Evolutionary conservation across 2,329 filamentous ascomycete species (phyloP).

Genomic region (Aspergillus candidus): DNA sequence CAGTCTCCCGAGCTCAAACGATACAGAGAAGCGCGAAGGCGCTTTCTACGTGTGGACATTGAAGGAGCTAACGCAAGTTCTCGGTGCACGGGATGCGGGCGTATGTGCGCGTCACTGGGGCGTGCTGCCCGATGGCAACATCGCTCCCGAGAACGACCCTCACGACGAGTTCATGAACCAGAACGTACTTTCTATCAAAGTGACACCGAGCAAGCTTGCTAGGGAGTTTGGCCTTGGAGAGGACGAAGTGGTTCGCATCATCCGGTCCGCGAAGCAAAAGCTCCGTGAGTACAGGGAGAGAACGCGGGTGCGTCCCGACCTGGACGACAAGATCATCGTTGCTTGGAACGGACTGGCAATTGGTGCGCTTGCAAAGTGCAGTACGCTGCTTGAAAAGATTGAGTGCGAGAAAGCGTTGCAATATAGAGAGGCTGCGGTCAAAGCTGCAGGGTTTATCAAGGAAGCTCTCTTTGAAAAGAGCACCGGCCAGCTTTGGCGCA

Average conservation of each 20-base stretch:
- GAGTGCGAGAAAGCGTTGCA: slow-evolving; percentile 52
- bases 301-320: slow-evolving; percentile 66
- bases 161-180: slow-evolving; percentile 93
- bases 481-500: slow-evolving; percentile 61
- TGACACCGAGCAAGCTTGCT: slow-evolving; percentile 62
- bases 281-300: slow-evolving; percentile 65
- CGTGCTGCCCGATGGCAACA: slow-evolving; percentile 76
- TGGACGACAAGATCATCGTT: slow-evolving; percentile 84
- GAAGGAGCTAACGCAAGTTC: slow-evolving; percentile 73
- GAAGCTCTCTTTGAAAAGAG: slow-evolving; percentile 63
- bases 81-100: slow-evolving; percentile 62
- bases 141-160: slow-evolving; percentile 72
- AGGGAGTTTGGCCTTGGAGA: slow-evolving; percentile 67
- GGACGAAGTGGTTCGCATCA: slow-evolving; percentile 60
- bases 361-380: slow-evolving; percentile 69
- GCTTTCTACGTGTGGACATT: slow-evolving; percentile 93
- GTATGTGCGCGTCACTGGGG: slow-evolving; percentile 81
- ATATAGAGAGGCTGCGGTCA: slow-evolving; percentile 61
- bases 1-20: slow-evolving; percentile 66
- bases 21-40: slow-evolving; percentile 78
- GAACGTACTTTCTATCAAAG: slow-evolving; percentile 73
- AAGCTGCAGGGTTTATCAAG: slow-evolving; percentile 66
- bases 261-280: slow-evolving; percentile 61
- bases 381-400: slow-evolving; percentile 58
- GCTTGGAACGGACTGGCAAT: slow-evolving; percentile 88